Evolutionary conservation across 2,329 filamentous ascomycete genomes (phyloP).

Genomic region (Biscogniauxia sp.): DNA sequence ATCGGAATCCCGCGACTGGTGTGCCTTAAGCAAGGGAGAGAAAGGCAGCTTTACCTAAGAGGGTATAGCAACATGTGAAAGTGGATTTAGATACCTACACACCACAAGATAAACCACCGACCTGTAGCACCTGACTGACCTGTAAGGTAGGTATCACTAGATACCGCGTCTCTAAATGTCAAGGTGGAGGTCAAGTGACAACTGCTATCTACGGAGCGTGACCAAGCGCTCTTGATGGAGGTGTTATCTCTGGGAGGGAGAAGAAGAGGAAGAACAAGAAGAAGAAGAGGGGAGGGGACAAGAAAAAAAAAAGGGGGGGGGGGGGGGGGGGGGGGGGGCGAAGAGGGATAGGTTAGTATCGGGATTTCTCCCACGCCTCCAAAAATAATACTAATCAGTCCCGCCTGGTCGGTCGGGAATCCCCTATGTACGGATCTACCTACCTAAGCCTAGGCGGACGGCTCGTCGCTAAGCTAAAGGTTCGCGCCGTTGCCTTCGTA

Average conservation of each 20-base stretch:
- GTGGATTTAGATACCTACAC: slow-evolving; percentile 28
- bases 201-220: slow-evolving; percentile 22
- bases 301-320: no score
- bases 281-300: no score
- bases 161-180: slow-evolving; percentile 17
- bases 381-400: background rate
- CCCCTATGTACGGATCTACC: no score
- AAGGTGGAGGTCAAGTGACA: slow-evolving; percentile 29
- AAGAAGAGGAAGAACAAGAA: no score
- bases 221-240: slow-evolving; percentile 15
- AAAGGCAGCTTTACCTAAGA: background rate
- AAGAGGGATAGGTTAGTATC: slow-evolving; percentile 4
- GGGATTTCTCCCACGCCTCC: background rate
- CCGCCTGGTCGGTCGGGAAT: slow-evolving; percentile 13
- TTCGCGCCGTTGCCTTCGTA: slow-evolving; percentile 11
- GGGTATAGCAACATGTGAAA: slow-evolving; percentile 27
- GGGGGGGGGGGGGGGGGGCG: no score
- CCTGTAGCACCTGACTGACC: slow-evolving; percentile 24
- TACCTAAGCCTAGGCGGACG: slow-evolving; percentile 15
- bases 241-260: background rate
- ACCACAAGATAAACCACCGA: slow-evolving; percentile 18
- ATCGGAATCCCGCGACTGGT: background rate
- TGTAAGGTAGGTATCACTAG: slow-evolving; percentile 17
- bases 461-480: slow-evolving; percentile 7
- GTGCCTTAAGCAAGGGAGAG: slow-evolving; percentile 4